Conservation (phyloP, 768 basidiomycete species). For the Suillus subalutaceus region DNA sequence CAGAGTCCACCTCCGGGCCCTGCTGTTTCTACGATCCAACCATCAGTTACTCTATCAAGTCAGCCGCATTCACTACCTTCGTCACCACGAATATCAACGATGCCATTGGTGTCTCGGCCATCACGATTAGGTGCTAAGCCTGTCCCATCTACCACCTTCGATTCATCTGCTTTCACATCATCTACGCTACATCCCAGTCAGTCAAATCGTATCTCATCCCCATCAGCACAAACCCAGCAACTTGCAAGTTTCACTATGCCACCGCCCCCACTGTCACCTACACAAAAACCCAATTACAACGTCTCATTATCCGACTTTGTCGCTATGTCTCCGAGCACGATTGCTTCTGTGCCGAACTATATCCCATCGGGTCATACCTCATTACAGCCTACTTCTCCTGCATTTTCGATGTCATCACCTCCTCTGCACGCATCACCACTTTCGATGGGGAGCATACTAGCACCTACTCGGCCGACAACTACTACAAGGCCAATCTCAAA, state of each 20-base stretch:
- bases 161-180: conserved; percentile 28
- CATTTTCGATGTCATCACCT: conserved; percentile 32
- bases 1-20: conserved; percentile 30
- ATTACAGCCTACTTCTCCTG: conserved; percentile 22
- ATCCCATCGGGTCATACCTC: conserved; percentile 19
- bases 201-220: conserved; percentile 21
- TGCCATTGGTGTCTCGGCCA: conserved; percentile 35
- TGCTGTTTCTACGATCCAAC: conserved; percentile 9
- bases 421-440: conserved; percentile 33
- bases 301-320: conserved; percentile 43
- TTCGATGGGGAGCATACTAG: conserved; percentile 55
- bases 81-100: conserved; percentile 37
- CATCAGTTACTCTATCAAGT: conserved; percentile 1
- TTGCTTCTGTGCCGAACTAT: conserved; percentile 19
- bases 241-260: conserved; percentile 16
- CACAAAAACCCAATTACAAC: conserved; percentile 60
- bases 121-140: conserved; percentile 44
- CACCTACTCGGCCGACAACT: conserved; percentile 48
- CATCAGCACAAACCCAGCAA: conserved; percentile 25
- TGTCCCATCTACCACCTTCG: conserved; percentile 38
- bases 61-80: conserved; percentile 42
- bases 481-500: conserved; percentile 55
- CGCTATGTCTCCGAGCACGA: conserved; percentile 20
- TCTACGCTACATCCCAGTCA: conserved; percentile 26
- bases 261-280: conserved; percentile 13